These are phyloP conservation scores for Rhodotorula taiwanensis DNA, from an alignment of 768 basidiomycete genomes.

Conservation along the genomic window DNA sequence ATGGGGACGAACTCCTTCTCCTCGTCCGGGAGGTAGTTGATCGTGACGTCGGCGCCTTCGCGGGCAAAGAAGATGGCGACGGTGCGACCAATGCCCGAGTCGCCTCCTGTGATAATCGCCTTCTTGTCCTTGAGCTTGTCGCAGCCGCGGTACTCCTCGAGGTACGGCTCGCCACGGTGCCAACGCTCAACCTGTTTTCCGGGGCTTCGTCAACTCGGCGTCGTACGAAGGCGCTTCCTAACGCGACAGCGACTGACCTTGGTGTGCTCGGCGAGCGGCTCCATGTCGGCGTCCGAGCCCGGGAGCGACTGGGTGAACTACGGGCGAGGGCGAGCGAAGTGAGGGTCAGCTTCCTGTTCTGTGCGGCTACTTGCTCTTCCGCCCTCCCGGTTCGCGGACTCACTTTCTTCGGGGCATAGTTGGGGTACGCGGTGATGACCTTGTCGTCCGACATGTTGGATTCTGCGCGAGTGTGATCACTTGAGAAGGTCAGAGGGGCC, in stretches of 20 bases:
- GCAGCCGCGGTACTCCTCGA: slow-evolving; percentile 53
- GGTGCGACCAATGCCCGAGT: slow-evolving; percentile 44
- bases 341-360: too few relatives aligned
- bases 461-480: neutral
- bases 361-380: too few relatives aligned
- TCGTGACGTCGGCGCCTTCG: slow-evolving; percentile 49
- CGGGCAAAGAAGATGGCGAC: slow-evolving; percentile 45
- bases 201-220: neutral
- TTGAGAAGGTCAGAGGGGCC: too few relatives aligned
- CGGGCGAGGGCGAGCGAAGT: neutral
- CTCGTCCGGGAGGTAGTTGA: slow-evolving; percentile 55
- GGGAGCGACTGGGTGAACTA: slow-evolving; percentile 8
- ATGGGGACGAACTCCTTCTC: slow-evolving; percentile 48
- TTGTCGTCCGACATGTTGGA: slow-evolving; percentile 12
- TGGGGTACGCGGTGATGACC: slow-evolving; percentile 25
- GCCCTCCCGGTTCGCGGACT: neutral
- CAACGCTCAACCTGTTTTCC: slow-evolving; percentile 45
- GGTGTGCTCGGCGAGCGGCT: slow-evolving; percentile 45
- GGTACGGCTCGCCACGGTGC: slow-evolving; percentile 54
- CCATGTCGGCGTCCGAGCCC: slow-evolving; percentile 44
- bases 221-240: slow-evolving; percentile 30
- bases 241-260: neutral
- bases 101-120: slow-evolving; percentile 53
- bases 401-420: slow-evolving; percentile 8
- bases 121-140: slow-evolving; percentile 53